Conservation (phyloP, 192 early-diverging fungal genomes). For the Coemansia erecta region DNA sequence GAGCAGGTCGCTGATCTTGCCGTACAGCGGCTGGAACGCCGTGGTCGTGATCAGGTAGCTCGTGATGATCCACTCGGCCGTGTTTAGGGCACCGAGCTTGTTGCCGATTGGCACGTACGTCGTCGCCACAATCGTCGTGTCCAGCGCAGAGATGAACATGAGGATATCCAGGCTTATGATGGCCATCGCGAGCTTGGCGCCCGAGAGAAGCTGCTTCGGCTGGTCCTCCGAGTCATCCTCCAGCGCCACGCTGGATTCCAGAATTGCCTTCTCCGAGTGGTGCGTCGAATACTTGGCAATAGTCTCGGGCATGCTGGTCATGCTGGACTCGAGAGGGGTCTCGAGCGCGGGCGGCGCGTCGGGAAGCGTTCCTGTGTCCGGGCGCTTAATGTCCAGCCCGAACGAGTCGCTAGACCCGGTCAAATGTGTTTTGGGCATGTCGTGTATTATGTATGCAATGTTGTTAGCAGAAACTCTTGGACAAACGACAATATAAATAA, state of each 20-base stretch:
- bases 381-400: background rate
- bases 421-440: background rate
- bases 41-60: conserved; percentile 69
- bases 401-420: background rate
- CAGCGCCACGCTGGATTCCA: background rate
- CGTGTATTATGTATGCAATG: background rate
- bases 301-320: conserved; percentile 5
- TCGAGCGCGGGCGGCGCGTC: background rate
- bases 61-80: conserved; percentile 80
- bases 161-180: conserved; percentile 38
- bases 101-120: conserved; percentile 67
- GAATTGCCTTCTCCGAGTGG: background rate
- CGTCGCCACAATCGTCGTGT: conserved; percentile 78
- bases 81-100: conserved; percentile 63
- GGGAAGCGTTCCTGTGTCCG: conserved; percentile 2
- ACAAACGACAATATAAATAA: too few species aligned
- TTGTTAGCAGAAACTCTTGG: too few species aligned
- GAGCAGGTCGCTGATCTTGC: conserved; percentile 74
- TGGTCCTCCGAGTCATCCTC: conserved; percentile 1
- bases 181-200: conserved; percentile 27
- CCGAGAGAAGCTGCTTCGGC: conserved; percentile 27
- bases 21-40: conserved; percentile 75
- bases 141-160: conserved; percentile 29
- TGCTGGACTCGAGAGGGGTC: background rate
- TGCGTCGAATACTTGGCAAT: conserved; percentile 2